These are phyloP conservation scores for Lachnellula subtilissima DNA, from an alignment of 2,329 filamentous ascomycete species.

Conservation along the genomic window DNA sequence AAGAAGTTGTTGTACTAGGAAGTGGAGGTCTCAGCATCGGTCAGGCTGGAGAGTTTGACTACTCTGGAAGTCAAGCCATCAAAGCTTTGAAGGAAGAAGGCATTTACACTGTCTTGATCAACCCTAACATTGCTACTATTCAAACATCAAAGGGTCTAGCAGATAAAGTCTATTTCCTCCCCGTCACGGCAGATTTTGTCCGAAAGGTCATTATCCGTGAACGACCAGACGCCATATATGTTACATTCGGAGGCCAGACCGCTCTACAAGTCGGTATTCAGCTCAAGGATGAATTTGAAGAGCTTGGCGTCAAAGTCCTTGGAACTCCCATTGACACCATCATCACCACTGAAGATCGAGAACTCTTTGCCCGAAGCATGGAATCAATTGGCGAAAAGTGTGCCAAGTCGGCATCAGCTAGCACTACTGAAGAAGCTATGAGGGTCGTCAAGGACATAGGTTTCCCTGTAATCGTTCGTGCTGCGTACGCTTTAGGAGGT, in stretches of 20 bases:
- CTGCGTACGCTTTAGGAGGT: conserved; percentile 91
- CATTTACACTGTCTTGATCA: conserved; percentile 97
- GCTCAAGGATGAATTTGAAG: conserved; percentile 94
- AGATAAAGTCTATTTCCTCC: conserved; percentile 98
- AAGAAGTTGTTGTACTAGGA: conserved; percentile 91
- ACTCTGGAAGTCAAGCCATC: conserved; percentile 96
- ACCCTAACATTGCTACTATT: conserved; percentile 98
- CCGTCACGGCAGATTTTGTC: conserved; percentile 94
- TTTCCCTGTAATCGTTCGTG: conserved; percentile 94
- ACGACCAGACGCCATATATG: conserved; percentile 92
- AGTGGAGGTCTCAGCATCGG: conserved; percentile 95
- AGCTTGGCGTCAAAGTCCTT: conserved; percentile 85
- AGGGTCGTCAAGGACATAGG: conserved; percentile 85
- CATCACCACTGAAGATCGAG: conserved; percentile 96
- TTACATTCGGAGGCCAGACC: conserved; percentile 96
- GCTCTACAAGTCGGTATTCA: conserved; percentile 95
- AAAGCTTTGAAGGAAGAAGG: conserved; percentile 97
- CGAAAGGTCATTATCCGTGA: conserved; percentile 96
- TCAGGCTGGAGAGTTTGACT: conserved; percentile 97
- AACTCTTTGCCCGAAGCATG: conserved; percentile 97
- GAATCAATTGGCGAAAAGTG: conserved; percentile 97
- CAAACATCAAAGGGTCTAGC: conserved; percentile 97
- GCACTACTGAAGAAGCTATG: conserved; percentile 81
- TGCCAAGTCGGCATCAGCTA: conserved; percentile 93
- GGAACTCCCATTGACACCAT: conserved; percentile 97